Evolutionary conservation across 75 land plant species (phyloP), one percentile per base, ranked within the genome.

Genomic region (Pseudotsuga menziesii): DNA sequence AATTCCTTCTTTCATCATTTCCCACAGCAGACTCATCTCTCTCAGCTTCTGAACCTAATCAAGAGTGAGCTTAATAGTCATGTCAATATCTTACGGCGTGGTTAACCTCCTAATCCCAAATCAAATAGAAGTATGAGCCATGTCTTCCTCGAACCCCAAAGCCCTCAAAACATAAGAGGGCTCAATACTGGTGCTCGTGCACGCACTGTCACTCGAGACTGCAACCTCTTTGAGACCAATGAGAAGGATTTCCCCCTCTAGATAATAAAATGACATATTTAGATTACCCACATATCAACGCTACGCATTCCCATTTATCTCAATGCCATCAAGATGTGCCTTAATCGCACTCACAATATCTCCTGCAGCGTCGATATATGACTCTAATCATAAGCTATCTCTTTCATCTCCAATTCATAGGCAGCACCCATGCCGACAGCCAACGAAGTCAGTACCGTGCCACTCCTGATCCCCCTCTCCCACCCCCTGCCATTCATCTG

Each of bases 201-300:
- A 97, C 2, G 99, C 99, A 81, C 99, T 97, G 11, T 98, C 99
- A 73, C 99, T 97, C 0, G 99, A 97, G 19, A 97, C 99, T 1
- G 99, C 99, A 44, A 97, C 93, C 76, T 97, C 98, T 75, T 97
- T 97, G 84, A 97, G 80, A 59, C 99, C 99, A 98, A 97, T 94
- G 26, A 97, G 80, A 84, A 97, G 72, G 72, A 95, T 94, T 85
- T 97, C 99, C 44, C 99, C 99, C 58, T 97, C 99, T 23, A 97
- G 98, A 78, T 90, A 97, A 2, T 98, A 95, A 78, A 97, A 97
- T 7, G 99, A 97, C 73, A 97, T 75, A 52, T 97, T 97, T 82
- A 97, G 69, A 81, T 97, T 97, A 73, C 99, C 99, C 3, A 85
- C 73, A 12, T 72, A 72, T 60, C 99, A 57, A 58, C 83, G 89